These are phyloP conservation scores for Blastobotrys ciferrii DNA, from an alignment of 1,139 yeast species.

Conservation along the genomic window DNA sequence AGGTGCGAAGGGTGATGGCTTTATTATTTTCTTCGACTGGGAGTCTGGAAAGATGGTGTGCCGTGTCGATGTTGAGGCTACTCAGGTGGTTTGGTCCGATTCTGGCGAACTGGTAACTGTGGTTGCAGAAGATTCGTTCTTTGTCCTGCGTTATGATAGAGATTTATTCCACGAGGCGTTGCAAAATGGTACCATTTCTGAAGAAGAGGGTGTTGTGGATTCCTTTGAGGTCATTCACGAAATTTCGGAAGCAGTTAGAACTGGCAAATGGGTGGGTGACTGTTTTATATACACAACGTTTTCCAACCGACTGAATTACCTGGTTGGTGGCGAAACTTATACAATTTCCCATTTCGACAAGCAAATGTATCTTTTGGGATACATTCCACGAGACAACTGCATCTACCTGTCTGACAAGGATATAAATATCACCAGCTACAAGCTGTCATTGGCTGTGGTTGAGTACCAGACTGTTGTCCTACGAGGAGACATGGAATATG, in stretches of 20 bases:
- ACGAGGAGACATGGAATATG: conserved; percentile 85
- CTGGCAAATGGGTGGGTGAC: conserved; percentile 97
- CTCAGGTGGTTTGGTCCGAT: conserved; percentile 87
- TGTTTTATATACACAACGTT: conserved; percentile 87
- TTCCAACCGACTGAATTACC: conserved; percentile 85
- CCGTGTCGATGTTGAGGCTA: conserved; percentile 68
- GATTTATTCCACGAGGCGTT: conserved; percentile 65
- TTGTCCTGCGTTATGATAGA: conserved; percentile 70
- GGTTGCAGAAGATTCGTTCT: conserved; percentile 73
- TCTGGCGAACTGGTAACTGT: conserved; percentile 86
- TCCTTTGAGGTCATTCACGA: conserved; percentile 79
- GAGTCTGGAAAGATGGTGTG: conserved; percentile 79
- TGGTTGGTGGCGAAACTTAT: conserved; percentile 91
- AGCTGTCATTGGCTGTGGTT: conserved; percentile 76
- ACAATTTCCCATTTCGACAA: conserved; percentile 93
- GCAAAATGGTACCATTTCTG: conserved; percentile 53
- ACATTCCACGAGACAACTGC: conserved; percentile 83
- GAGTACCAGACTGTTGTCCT: conserved; percentile 94
- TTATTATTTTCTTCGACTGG: conserved; percentile 92
- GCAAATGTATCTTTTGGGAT: conserved; percentile 82
- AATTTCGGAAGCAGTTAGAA: conserved; percentile 73
- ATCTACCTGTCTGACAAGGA: conserved; percentile 91
- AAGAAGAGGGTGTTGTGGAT: conserved; percentile 84
- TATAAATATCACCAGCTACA: conserved; percentile 77
- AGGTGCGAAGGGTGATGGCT: conserved; percentile 69